These are phyloP conservation scores for Beauveria sp. DNA, from an alignment of 2,329 filamentous ascomycete species.

Conservation along the genomic window DNA sequence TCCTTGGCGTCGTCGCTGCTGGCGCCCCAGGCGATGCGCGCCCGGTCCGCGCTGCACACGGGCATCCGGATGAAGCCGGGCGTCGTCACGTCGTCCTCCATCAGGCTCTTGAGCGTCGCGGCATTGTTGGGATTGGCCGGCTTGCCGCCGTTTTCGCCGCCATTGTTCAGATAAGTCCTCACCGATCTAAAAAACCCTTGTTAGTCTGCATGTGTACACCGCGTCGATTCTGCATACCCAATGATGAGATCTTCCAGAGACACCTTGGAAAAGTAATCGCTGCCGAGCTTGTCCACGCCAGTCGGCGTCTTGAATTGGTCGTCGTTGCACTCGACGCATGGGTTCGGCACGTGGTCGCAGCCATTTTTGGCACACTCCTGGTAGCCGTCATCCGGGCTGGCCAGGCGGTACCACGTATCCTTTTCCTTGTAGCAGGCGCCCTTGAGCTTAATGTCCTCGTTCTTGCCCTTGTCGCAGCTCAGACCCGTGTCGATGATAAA, in stretches of 20 bases:
- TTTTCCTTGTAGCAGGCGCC: conserved; percentile 19
- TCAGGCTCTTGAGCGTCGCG: background rate
- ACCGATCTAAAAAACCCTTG: background rate
- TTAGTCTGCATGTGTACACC: background rate
- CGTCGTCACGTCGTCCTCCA: conserved; percentile 2
- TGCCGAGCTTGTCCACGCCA: background rate
- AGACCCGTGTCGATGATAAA: conserved; percentile 21
- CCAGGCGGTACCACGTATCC: background rate
- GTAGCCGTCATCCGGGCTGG: background rate
- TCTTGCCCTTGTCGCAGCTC: conserved; percentile 17
- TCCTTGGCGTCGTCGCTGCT: conserved; percentile 13
- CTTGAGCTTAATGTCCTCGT: conserved; percentile 13
- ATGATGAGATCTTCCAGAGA: background rate
- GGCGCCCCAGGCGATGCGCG: background rate
- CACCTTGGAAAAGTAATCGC: background rate
- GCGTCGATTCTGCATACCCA: background rate
- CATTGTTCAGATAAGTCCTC: background rate
- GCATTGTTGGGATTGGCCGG: background rate
- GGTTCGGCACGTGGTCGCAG: background rate
- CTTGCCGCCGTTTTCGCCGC: background rate
- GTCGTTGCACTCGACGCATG: background rate
- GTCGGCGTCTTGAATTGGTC: background rate
- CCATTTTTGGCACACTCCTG: background rate
- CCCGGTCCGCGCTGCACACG: background rate
- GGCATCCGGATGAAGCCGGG: conserved; percentile 5